A percentile compares a stretch with the other conserved stretches of the same genome.
Conservation (phyloP, 1,284 basidiomycete species). For the Boletus sp. region DNA sequence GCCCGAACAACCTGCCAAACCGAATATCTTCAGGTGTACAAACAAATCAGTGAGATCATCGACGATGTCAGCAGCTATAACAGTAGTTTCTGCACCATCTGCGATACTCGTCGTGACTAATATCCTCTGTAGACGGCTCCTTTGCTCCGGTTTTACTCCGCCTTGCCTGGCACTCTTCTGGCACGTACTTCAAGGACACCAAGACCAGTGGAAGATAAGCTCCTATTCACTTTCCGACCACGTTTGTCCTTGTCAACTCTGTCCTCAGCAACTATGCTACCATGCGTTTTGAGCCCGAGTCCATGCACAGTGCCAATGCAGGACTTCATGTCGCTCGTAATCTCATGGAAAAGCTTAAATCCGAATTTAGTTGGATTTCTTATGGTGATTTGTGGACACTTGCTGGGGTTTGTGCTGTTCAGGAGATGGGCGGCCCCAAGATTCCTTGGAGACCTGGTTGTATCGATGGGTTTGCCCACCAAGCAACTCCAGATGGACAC, state of each 20-base stretch:
- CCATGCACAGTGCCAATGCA: constrained; percentile 86
- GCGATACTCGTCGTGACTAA: constrained; percentile 3
- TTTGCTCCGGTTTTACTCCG: constrained; percentile 91
- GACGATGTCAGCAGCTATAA: constrained; percentile 82
- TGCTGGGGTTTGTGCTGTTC: constrained; percentile 83
- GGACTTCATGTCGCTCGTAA: constrained; percentile 84
- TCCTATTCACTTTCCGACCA: constrained; percentile 6
- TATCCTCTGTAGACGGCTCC: constrained; percentile 71
- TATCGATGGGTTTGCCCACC: constrained; percentile 76
- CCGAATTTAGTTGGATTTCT: constrained; percentile 87
- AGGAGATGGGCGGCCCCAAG: constrained; percentile 85
- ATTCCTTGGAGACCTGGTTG: constrained; percentile 90
- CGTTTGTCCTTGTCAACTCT: constrained; percentile 5
- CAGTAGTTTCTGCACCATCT: constrained; percentile 51
- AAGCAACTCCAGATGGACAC: constrained; percentile 92
- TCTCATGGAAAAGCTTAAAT: constrained; percentile 88
- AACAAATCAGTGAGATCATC: constrained; percentile 76
- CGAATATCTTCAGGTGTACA: constrained; percentile 71
- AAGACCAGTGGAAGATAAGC: constrained; percentile 87
- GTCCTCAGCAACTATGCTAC: constrained; percentile 84
- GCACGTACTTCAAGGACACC: constrained; percentile 88
- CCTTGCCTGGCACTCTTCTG: constrained; percentile 92
- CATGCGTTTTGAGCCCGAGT: constrained; percentile 91
- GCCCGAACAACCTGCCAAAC: not conserved
- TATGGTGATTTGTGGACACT: constrained; percentile 97